Evolutionary conservation across 805 yeast genomes (phyloP).

Genomic region (Wickerhamomyces subpelliculosus): DNA sequence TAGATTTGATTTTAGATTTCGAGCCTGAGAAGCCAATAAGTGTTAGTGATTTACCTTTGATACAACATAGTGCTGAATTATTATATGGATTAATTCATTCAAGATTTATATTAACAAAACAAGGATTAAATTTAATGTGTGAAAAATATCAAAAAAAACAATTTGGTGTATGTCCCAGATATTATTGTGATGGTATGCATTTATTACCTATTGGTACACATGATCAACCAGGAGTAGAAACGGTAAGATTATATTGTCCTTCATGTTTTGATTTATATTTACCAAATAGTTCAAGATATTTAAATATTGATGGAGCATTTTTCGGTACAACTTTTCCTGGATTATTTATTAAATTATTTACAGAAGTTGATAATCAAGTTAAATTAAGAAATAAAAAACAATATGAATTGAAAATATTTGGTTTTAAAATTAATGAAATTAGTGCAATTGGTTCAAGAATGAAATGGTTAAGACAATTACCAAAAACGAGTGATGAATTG

Average conservation of each 20-base stretch:
- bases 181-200: conserved; percentile 83
- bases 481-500: conserved; percentile 53
- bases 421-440: conserved; percentile 71
- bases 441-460: conserved; percentile 87
- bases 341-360: conserved; percentile 80
- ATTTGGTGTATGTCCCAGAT: conserved; percentile 90
- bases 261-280: conserved; percentile 87
- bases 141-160: conserved; percentile 83
- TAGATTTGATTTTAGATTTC: conserved; percentile 83
- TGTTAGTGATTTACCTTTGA: conserved; percentile 62
- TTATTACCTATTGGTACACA: conserved; percentile 87
- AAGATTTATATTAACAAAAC: conserved; percentile 80
- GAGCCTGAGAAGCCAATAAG: conserved; percentile 49
- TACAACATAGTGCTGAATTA: conserved; percentile 87
- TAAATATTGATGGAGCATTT: conserved; percentile 91
- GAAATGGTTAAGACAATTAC: conserved; percentile 87
- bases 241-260: conserved; percentile 90
- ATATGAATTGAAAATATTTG: conserved; percentile 75
- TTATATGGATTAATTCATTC: conserved; percentile 94
- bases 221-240: conserved; percentile 86
- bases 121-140: conserved; percentile 88
- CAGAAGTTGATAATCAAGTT: conserved; percentile 81
- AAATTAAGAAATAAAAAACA: conserved; percentile 43
- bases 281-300: conserved; percentile 80
- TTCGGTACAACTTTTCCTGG: conserved; percentile 97